Evolutionary conservation across 2,329 filamentous ascomycete species (phyloP), one percentile per base, ranked within the genome.

Genomic region (Tolypocladium pustulatum): DNA sequence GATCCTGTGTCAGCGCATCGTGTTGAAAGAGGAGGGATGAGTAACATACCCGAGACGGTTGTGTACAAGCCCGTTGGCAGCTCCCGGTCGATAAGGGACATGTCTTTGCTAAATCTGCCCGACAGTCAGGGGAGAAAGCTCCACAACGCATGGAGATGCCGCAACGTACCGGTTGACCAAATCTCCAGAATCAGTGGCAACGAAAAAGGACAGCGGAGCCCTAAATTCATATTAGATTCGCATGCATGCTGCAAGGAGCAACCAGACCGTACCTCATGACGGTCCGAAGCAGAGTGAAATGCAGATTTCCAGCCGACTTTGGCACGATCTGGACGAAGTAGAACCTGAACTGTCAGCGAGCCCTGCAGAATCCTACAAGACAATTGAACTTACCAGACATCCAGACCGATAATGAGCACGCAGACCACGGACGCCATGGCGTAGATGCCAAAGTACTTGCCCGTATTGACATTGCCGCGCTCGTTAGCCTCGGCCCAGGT

Each of bases 81-180:
- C 2, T 56, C 43, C 6, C 52, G 5, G 30, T 60, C 54, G 30
- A 59, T 32, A 4, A 59, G 32, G 10, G 49, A 41, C 37, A 57
- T 54, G 41, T 59, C 58, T 34, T 59, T 40, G 55, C 58, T 59
- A 34, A 59, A 59, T 55, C 58, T 59, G 37, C 22, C 46, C 25
- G 25, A 41, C 4, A 9, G 17, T 55, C 8, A 36, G 15, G 36
- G 36, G 20, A 15, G 27, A 15, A 49, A 15, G 46, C 6, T 20
- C 43, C 17, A 30, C 12, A 13, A 46, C 25, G 27, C 4, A 20
- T 4, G 2, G 15, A 1, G 25, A 15, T 20, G 1, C 43, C 27
- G 25, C 13, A 30, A 20, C 52, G 3, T 46, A 53, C 58, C 58
- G 38, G 32, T 60, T 60, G 27, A 60, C 37, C 6, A 58, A 17